Evolutionary conservation across 192 early-diverging fungal species (phyloP).

Genomic region (Coemansia sp.): DNA sequence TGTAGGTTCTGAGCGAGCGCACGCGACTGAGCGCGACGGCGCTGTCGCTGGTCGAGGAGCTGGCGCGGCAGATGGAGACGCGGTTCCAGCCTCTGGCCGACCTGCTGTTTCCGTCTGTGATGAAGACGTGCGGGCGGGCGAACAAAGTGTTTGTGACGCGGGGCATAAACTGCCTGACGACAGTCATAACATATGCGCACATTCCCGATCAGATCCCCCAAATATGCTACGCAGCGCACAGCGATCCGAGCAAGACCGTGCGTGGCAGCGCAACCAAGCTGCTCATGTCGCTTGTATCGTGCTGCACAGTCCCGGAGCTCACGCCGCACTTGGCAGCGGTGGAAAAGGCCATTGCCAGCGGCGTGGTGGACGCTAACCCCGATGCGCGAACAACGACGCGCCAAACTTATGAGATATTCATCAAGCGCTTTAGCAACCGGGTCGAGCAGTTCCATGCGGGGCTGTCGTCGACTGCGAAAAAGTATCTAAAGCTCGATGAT

Average conservation of each 20-base stretch:
- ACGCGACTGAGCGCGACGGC: constrained; percentile 75
- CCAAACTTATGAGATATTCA: constrained; percentile 45
- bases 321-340: constrained; percentile 32
- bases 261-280: constrained; percentile 63
- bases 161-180: constrained; percentile 60
- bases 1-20: constrained; percentile 70
- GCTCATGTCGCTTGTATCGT: constrained; percentile 56
- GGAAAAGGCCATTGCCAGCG: constrained; percentile 41
- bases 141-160: constrained; percentile 73
- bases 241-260: constrained; percentile 63
- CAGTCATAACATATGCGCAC: constrained; percentile 61
- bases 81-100: constrained; percentile 65
- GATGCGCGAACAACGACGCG: constrained; percentile 46
- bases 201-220: constrained; percentile 57
- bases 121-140: constrained; percentile 69
- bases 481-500: constrained; percentile 46
- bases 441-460: constrained; percentile 39
- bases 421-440: constrained; percentile 44
- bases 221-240: constrained; percentile 56
- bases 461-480: constrained; percentile 38
- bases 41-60: constrained; percentile 60
- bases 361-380: constrained; percentile 50
- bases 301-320: constrained; percentile 53
- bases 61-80: constrained; percentile 61
- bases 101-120: constrained; percentile 57